Evolutionary conservation across 2,329 filamentous ascomycete species (phyloP), one percentile per base, ranked within the genome.

Genomic region (Podosphaera fusca): DNA sequence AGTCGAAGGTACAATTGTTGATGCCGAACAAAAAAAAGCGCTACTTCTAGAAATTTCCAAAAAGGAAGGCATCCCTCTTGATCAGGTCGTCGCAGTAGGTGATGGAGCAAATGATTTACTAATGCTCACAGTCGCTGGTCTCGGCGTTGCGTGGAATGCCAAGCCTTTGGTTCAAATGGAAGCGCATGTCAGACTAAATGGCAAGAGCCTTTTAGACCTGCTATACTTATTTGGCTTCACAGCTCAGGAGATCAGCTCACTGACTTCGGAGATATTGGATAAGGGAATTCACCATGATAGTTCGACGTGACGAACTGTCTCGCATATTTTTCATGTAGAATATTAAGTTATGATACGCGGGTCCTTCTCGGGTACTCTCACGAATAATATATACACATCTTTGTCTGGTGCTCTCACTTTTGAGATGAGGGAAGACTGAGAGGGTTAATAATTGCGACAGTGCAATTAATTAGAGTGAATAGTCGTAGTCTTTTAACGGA

Each of bases 111-210:
- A 92, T 65, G 86, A 92, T 66, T 68, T 92, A 61, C 72, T 83
- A 58, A 92, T 92, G 86, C 80, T 92, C 74, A 75, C 74, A 7
- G 76, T 78, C 53, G 85, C 86, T 0, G 85, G 84, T 0, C 69
- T 90, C 42, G 87, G 86, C 29, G 81, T 92, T 2, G 86, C 86
- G 1, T 89, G 87, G 75, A 86, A 89, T 65, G 87, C 86, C 8
- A 92, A 92, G 73, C 84, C 85, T 1, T 75, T 80, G 58, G 86
- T 92, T 57, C 87, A 92, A 71, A 78, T 82, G 72, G 79, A 85
- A 67, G 86, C 86, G 1, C 79, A 81, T 34, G 80, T 81, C 12
- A 74, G 84, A 47, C 69, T 92, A 59, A 92, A 92, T 65, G 77
- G 80, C 30, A 74, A 79, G 59, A 85, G 75, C 61, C 69, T 92